These are phyloP conservation scores for Ambrosia hybrid DNA, from an alignment of 140 eudicot species.

Conservation along the genomic window DNA sequence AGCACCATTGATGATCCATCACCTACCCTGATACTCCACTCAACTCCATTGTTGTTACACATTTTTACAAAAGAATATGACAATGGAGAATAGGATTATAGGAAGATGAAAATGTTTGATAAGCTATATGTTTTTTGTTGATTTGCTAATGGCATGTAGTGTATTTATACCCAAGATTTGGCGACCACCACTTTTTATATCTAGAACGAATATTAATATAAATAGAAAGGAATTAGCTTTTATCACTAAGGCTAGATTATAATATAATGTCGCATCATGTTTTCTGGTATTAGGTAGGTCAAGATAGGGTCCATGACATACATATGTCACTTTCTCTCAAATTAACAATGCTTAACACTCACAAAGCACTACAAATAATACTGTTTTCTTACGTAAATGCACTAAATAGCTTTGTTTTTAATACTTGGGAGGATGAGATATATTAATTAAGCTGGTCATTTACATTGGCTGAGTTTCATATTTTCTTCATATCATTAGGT, in stretches of 20 bases:
- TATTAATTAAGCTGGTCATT: slow-evolving; percentile 21
- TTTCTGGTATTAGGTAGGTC: slow-evolving; percentile 44
- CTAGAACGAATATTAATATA: slow-evolving; percentile 10
- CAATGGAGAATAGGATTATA: neutral
- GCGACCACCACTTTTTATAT: slow-evolving; percentile 28
- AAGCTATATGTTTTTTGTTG: slow-evolving; percentile 19
- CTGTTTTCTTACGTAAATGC: slow-evolving; percentile 39
- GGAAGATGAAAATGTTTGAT: slow-evolving; percentile 24
- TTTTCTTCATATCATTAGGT: slow-evolving; percentile 21
- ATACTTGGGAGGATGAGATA: slow-evolving; percentile 4
- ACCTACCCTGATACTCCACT: slow-evolving; percentile 51
- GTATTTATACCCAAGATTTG: slow-evolving; percentile 33
- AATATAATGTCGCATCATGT: slow-evolving; percentile 27
- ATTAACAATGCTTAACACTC: slow-evolving; percentile 41
- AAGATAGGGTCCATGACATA: slow-evolving; percentile 47
- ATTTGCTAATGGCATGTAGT: slow-evolving; percentile 23
- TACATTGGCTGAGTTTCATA: slow-evolving; percentile 24
- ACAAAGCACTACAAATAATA: slow-evolving; percentile 38
- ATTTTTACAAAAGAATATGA: slow-evolving; percentile 9
- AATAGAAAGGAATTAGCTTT: slow-evolving; percentile 18
- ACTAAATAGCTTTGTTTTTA: slow-evolving; percentile 20
- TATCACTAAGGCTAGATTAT: slow-evolving; percentile 20
- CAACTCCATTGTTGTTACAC: slow-evolving; percentile 38
- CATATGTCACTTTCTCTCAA: slow-evolving; percentile 33
- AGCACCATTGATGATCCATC: slow-evolving; percentile 32